phyloP scores from a whole-genome alignment of 1,284 basidiomycete genomes.

The Ganoderma multipileum region DNA sequence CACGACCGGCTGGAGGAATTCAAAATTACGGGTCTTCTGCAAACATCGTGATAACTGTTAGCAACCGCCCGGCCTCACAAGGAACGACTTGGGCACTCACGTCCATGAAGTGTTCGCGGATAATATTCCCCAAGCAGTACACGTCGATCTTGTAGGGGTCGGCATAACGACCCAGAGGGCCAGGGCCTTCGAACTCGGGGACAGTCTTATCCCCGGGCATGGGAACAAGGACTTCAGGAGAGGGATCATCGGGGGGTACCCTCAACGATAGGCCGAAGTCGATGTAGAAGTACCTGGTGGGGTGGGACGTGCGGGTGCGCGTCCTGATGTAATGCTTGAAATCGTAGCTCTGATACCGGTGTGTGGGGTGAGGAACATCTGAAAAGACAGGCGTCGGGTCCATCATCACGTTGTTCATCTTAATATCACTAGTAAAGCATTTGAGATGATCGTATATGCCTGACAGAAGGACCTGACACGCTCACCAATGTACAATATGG shows the following conservation, averaged over 20 bases:
- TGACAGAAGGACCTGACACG: not conserved
- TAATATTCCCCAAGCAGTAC: slow-evolving; percentile 38
- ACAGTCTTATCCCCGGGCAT: not conserved
- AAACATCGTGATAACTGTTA: slow-evolving; percentile 24
- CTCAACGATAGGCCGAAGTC: slow-evolving; percentile 45
- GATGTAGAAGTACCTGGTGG: slow-evolving; percentile 40
- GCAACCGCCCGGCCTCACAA: slow-evolving; percentile 23
- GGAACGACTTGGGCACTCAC: slow-evolving; percentile 21
- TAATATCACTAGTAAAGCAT: not conserved
- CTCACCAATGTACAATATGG: not conserved
- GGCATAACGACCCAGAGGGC: not conserved
- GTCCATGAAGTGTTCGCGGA: slow-evolving; percentile 39
- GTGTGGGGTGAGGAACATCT: not conserved
- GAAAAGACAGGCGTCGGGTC: not conserved
- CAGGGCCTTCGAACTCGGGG: not conserved
- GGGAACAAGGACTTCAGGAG: not conserved
- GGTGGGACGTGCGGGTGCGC: slow-evolving; percentile 34
- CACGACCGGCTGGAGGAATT: slow-evolving; percentile 41
- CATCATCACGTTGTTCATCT: not conserved
- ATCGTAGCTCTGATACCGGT: not conserved
- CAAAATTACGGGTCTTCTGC: slow-evolving; percentile 33
- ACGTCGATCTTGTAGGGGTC: slow-evolving; percentile 39
- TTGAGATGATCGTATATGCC: not conserved
- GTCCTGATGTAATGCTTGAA: slow-evolving; percentile 9
- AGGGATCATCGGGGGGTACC: slow-evolving; percentile 30